Conservation (phyloP, 257 asterid genomes). For the Voacanga thouarsii region DNA sequence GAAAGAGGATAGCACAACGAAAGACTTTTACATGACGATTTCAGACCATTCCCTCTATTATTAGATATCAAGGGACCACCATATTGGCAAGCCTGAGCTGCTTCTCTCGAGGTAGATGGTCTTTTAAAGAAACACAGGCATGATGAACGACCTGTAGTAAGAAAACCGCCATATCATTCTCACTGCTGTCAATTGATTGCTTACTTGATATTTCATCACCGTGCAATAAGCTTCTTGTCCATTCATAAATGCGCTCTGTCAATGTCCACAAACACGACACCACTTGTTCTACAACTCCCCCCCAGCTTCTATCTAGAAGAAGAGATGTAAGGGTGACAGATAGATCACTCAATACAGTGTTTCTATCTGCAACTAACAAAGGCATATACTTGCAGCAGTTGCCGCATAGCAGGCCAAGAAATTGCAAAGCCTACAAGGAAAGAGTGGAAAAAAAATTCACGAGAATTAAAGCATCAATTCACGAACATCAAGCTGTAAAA, state of each 20-base stretch:
- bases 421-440: constrained; percentile 60
- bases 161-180: constrained; percentile 41
- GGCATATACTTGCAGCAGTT: constrained; percentile 79
- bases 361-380: constrained; percentile 45
- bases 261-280: constrained; percentile 50
- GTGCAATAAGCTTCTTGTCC: constrained; percentile 30
- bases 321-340: constrained; percentile 70
- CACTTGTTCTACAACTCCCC: constrained; percentile 52
- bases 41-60: neutral
- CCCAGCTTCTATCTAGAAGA: constrained; percentile 46
- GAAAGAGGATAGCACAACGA: no score
- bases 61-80: constrained; percentile 19
- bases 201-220: constrained; percentile 28
- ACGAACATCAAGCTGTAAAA: neutral
- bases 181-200: constrained; percentile 46
- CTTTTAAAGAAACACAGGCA: constrained; percentile 54
- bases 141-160: constrained; percentile 58
- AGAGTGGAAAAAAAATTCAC: neutral
- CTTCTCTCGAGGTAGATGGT: constrained; percentile 57
- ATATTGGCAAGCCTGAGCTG: constrained; percentile 75
- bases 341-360: constrained; percentile 64
- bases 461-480: neutral
- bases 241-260: constrained; percentile 52
- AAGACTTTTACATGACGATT: neutral
- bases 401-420: constrained; percentile 78